phyloP scores from a whole-genome alignment of 768 basidiomycete genomes.

The Kwoniella bestiolae region DNA sequence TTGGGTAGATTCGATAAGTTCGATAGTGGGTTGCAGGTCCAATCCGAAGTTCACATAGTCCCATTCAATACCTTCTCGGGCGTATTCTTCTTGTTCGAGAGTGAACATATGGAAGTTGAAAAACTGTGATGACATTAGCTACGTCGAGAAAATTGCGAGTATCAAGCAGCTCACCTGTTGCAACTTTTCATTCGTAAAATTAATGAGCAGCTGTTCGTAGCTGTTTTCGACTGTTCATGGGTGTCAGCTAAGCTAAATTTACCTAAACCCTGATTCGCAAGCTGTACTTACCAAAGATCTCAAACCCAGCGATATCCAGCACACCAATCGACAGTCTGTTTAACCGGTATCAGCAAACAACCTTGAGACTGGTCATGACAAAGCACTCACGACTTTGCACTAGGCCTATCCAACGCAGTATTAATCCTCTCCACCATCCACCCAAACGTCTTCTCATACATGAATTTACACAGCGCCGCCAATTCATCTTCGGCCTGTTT shows the following conservation, averaged over 20 bases:
- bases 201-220: constrained; percentile 97
- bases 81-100: constrained; percentile 97
- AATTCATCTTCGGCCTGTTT: constrained; percentile 94
- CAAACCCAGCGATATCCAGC: constrained; percentile 98
- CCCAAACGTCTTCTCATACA: constrained; percentile 97
- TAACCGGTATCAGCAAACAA: not conserved
- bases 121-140: constrained; percentile 53
- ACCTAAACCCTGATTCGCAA: not conserved
- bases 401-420: constrained; percentile 84
- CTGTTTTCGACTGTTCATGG: constrained; percentile 66
- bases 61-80: constrained; percentile 95
- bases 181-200: constrained; percentile 97
- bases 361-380: not conserved
- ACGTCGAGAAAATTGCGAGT: not conserved
- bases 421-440: constrained; percentile 93
- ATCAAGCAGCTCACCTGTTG: constrained; percentile 71
- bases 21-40: constrained; percentile 96
- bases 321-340: constrained; percentile 81
- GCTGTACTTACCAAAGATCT: constrained; percentile 66
- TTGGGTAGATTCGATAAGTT: constrained; percentile 85
- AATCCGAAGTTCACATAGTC: constrained; percentile 97
- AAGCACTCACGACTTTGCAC: constrained; percentile 71
- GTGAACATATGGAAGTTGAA: constrained; percentile 99
- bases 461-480: constrained; percentile 84
- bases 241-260: not conserved